Percentiles rank a stretch among this genome's conserved stretches.
Evolutionary conservation across 345 rosid genomes (phyloP).

Genomic region (Salix dunnii): DNA sequence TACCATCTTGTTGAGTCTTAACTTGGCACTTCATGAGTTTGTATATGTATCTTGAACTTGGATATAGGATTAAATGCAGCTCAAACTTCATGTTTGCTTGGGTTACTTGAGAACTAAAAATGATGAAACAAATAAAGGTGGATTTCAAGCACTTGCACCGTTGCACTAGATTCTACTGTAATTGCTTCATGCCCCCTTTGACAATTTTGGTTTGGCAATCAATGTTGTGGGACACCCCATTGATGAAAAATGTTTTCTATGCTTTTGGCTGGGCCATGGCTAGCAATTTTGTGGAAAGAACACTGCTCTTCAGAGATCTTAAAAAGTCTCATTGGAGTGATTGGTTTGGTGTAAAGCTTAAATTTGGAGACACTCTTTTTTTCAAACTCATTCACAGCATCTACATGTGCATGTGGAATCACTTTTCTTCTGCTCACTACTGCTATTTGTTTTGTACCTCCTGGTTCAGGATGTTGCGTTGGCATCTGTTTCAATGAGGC

Average conservation of each 20-base stretch:
- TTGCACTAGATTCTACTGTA: neutral
- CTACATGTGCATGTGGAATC: neutral
- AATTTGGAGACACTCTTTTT: neutral
- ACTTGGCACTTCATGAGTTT: neutral
- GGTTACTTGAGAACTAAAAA: neutral
- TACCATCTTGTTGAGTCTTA: neutral
- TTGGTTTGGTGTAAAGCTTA: neutral
- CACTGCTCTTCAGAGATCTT: neutral
- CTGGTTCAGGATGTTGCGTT: constrained; percentile 75
- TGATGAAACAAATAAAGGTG: neutral
- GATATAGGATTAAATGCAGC: neutral
- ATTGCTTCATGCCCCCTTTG: neutral
- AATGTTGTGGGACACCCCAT: neutral
- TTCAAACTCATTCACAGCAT: neutral
- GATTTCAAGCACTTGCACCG: neutral
- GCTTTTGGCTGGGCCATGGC: neutral
- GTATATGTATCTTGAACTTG: neutral
- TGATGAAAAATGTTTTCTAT: neutral
- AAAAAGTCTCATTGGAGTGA: neutral
- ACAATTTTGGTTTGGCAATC: neutral
- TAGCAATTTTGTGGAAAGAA: neutral
- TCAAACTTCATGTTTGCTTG: neutral
- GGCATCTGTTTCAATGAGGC: constrained; percentile 90
- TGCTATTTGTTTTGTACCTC: constrained; percentile 3
- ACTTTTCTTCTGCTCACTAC: neutral